Conservation (phyloP, 257 asterid genomes). For the Nicotiana paniculata region DNA sequence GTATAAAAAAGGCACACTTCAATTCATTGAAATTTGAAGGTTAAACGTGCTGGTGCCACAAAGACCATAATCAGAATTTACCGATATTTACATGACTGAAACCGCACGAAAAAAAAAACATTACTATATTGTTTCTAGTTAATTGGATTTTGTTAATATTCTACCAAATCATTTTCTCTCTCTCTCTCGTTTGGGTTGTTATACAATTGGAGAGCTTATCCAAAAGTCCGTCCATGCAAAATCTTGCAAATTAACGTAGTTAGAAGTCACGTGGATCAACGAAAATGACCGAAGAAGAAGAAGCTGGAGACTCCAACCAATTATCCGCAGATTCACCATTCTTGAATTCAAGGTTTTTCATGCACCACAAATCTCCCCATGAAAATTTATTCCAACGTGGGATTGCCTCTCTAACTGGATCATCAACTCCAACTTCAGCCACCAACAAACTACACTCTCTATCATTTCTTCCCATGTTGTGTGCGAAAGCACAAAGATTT, state of each 20-base stretch:
- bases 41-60: background rate
- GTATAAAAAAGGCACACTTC: background rate
- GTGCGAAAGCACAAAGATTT: conserved; percentile 42
- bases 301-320: conserved; percentile 36
- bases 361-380: conserved; percentile 89
- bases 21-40: too few relatives aligned
- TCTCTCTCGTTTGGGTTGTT: background rate
- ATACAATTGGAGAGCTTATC: conserved; percentile 1
- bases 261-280: conserved; percentile 86
- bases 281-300: conserved; percentile 39
- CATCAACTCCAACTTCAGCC: conserved; percentile 63
- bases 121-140: background rate
- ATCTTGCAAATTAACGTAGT: background rate
- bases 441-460: conserved; percentile 46
- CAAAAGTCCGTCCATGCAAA: conserved; percentile 1
- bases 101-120: background rate
- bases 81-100: background rate
- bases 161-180: background rate
- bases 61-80: background rate
- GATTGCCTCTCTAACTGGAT: conserved; percentile 50
- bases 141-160: background rate
- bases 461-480: conserved; percentile 52
- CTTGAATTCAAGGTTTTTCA: conserved; percentile 34
- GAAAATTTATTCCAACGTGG: conserved; percentile 81
- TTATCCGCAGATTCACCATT: conserved; percentile 12